A percentile compares a stretch with the other conserved stretches of the same genome.
These are phyloP conservation scores for Verticillium nubilum DNA, from an alignment of 2,329 filamentous ascomycete genomes.

Conservation along the genomic window DNA sequence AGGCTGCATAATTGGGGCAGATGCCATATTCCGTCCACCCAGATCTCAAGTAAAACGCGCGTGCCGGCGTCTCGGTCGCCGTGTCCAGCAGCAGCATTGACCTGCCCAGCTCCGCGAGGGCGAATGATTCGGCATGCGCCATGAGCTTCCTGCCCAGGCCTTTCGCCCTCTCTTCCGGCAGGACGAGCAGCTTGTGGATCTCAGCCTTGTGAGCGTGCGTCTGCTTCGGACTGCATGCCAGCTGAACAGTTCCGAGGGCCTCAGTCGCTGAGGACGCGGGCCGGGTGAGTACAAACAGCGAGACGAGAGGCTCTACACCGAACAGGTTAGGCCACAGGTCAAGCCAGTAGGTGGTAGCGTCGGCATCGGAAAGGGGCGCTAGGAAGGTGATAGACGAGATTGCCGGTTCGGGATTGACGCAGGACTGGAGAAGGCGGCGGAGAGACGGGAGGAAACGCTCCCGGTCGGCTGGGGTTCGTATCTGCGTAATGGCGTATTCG, in stretches of 20 bases:
- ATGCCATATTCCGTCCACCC: conserved; percentile 21
- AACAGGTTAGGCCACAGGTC: conserved; percentile 7
- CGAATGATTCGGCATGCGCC: conserved; percentile 15
- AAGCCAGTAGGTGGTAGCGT: conserved; percentile 16
- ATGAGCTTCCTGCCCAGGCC: conserved; percentile 17
- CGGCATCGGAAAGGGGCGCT: conserved; percentile 17
- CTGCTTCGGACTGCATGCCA: conserved; percentile 15
- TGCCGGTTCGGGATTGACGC: conserved; percentile 20
- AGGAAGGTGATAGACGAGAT: conserved; percentile 21
- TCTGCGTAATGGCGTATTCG: background rate
- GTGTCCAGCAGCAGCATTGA: conserved; percentile 21
- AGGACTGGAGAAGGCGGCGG: conserved; percentile 15
- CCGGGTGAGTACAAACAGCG: conserved; percentile 12
- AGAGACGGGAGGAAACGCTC: conserved; percentile 15
- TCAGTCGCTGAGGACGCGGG: background rate
- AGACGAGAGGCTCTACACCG: conserved; percentile 1
- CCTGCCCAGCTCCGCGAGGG: conserved; percentile 9
- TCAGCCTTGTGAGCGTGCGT: conserved; percentile 20
- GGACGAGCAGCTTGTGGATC: conserved; percentile 20
- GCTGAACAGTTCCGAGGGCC: conserved; percentile 16
- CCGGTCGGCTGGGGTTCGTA: conserved; percentile 2
- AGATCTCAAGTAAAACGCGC: conserved; percentile 16
- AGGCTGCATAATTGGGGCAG: conserved; percentile 18
- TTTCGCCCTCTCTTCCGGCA: conserved; percentile 12
- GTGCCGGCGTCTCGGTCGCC: conserved; percentile 16